Evolutionary conservation across 352 stramenopile species (phyloP).

Genomic region (Thalassiosira sp.): DNA sequence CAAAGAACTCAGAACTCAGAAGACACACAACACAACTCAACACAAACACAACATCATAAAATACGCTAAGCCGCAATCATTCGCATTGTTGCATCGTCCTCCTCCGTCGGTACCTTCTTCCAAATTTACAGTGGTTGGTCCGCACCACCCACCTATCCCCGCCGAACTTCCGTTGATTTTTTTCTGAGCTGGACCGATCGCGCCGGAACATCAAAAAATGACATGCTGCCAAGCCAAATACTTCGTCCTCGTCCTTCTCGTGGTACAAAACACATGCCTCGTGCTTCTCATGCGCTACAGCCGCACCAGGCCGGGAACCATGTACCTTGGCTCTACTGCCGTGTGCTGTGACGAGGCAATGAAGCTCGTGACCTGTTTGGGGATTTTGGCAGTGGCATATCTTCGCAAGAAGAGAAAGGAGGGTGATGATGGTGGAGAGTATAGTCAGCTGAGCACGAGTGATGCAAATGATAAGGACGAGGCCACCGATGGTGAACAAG

Average conservation of each 20-base stretch:
- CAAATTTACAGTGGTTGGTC: no score
- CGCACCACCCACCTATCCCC: no score
- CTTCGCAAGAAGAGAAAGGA: conserved; percentile 5
- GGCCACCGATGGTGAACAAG: neutral
- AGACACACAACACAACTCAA: no score
- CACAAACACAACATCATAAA: no score
- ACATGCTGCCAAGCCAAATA: conserved; percentile 6
- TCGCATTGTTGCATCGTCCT: no score
- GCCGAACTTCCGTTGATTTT: no score
- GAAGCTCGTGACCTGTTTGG: conserved; percentile 79
- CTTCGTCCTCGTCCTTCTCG: conserved; percentile 36
- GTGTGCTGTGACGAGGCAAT: conserved; percentile 79
- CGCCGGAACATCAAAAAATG: no score
- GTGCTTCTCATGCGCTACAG: conserved; percentile 56
- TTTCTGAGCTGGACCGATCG: no score
- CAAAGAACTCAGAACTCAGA: no score
- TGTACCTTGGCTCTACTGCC: conserved; percentile 83
- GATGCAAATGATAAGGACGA: neutral
- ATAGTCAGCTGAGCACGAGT: conserved; percentile 9
- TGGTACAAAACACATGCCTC: conserved; percentile 49
- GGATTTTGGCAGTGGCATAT: conserved; percentile 47
- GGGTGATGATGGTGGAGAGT: conserved; percentile 11
- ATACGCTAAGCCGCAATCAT: no score
- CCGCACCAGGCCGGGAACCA: conserved; percentile 38
- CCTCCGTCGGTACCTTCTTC: no score